Evolutionary conservation across 2,329 filamentous ascomycete genomes (phyloP).

Genomic region (Ophiostoma ulmi): DNA sequence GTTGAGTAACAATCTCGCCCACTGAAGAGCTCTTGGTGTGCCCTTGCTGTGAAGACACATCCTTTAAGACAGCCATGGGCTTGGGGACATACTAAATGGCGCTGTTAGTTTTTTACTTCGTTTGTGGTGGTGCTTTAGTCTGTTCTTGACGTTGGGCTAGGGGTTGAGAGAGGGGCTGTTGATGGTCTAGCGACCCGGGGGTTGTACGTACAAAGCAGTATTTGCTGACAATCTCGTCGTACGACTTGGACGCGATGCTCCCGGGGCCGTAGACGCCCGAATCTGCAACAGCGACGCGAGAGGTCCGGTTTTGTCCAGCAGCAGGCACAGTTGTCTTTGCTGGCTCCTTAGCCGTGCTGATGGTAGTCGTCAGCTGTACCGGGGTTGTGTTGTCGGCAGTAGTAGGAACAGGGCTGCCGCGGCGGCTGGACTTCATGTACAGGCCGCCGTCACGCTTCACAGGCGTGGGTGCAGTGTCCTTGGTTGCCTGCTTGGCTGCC

Average conservation of each 20-base stretch:
- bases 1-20: slow-evolving; percentile 35
- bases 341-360: slow-evolving; percentile 26
- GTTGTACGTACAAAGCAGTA: slow-evolving; percentile 98
- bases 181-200: slow-evolving; percentile 27
- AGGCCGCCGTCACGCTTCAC: slow-evolving; percentile 57
- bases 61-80: slow-evolving; percentile 47
- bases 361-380: slow-evolving; percentile 14
- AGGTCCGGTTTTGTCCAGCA: slow-evolving; percentile 17
- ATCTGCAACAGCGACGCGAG: slow-evolving; percentile 11
- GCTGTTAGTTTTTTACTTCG: slow-evolving; percentile 25
- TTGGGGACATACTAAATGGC: slow-evolving; percentile 56
- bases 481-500: slow-evolving; percentile 72
- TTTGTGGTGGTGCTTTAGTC: slow-evolving; percentile 31
- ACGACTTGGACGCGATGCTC: slow-evolving; percentile 75
- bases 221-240: slow-evolving; percentile 95
- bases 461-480: slow-evolving; percentile 48
- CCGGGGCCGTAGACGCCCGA: slow-evolving; percentile 37
- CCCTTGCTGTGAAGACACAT: slow-evolving; percentile 42
- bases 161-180: slow-evolving; percentile 24
- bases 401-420: slow-evolving; percentile 27
- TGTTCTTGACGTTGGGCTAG: slow-evolving; percentile 34
- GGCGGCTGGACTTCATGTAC: slow-evolving; percentile 51
- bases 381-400: slow-evolving; percentile 12
- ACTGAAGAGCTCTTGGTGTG: slow-evolving; percentile 41
- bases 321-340: slow-evolving; percentile 18